Conservation (phyloP, 179 eudicot genomes). For the Vitellaria paradoxa region DNA sequence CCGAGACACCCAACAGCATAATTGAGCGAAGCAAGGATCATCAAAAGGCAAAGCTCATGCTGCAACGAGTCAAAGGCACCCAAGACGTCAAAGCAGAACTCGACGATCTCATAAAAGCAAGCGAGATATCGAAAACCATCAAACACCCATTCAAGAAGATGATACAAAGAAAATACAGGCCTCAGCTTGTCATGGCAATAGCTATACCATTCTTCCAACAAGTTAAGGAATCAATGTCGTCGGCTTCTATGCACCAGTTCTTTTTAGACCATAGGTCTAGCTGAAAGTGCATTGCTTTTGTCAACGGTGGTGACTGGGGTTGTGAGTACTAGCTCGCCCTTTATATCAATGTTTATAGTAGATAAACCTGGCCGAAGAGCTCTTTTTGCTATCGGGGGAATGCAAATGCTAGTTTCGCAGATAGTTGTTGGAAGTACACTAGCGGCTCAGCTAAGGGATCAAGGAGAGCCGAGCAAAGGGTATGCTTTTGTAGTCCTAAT, state of each 20-base stretch:
- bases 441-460: background rate
- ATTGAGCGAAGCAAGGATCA: constrained; percentile 21
- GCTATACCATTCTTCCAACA: constrained; percentile 10
- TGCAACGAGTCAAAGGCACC: constrained; percentile 12
- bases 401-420: background rate
- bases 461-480: background rate
- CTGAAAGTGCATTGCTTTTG: background rate
- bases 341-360: background rate
- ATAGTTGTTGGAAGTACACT: background rate
- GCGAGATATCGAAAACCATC: background rate
- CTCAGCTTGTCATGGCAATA: constrained; percentile 8
- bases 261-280: background rate
- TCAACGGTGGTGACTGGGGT: background rate
- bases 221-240: constrained; percentile 4
- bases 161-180: background rate
- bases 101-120: background rate
- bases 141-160: background rate
- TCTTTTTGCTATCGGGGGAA: background rate
- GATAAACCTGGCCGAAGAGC: background rate
- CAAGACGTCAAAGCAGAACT: constrained; percentile 27
- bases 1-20: constrained; percentile 40
- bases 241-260: background rate
- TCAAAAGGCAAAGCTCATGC: constrained; percentile 3
- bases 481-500: background rate
- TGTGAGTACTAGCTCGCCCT: background rate